phyloP scores from a whole-genome alignment of 345 rosid genomes.

The Moricandia arvensis region DNA sequence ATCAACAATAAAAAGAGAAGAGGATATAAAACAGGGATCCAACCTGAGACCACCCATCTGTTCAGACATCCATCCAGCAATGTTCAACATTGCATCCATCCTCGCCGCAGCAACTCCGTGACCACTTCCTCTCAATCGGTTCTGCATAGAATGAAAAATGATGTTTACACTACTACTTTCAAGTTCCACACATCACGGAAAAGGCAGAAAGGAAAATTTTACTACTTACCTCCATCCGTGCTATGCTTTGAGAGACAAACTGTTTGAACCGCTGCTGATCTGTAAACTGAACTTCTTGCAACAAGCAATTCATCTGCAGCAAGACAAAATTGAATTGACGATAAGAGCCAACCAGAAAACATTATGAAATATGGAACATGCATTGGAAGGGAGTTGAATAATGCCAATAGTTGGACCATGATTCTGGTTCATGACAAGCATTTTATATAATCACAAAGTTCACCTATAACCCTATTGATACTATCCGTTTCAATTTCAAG shows the following conservation, averaged over 20 bases:
- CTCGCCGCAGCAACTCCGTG: conserved; percentile 88
- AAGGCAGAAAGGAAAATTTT: neutral
- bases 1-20: neutral
- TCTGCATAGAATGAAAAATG: conserved; percentile 43
- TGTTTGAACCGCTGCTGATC: conserved; percentile 98
- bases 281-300: conserved; percentile 92
- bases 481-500: no score
- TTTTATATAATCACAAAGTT: no score
- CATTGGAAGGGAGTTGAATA: neutral
- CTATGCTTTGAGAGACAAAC: conserved; percentile 95
- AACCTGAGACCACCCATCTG: conserved; percentile 99
- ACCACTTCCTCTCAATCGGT: conserved; percentile 90
- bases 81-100: conserved; percentile 89
- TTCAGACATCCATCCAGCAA: conserved; percentile 95
- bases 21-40: neutral
- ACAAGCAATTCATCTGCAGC: conserved; percentile 66
- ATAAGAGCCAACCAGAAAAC: neutral
- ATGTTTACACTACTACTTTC: conserved; percentile 12
- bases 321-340: conserved; percentile 10
- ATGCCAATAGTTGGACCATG: neutral
- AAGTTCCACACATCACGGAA: conserved; percentile 2
- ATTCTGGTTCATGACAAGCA: no score
- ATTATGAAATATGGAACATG: neutral
- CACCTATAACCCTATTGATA: no score
- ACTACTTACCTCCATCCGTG: conserved; percentile 83